Evolutionary conservation across 1,284 basidiomycete genomes (phyloP).

Genomic region (Ceratorhiza oryzae-sativae): DNA sequence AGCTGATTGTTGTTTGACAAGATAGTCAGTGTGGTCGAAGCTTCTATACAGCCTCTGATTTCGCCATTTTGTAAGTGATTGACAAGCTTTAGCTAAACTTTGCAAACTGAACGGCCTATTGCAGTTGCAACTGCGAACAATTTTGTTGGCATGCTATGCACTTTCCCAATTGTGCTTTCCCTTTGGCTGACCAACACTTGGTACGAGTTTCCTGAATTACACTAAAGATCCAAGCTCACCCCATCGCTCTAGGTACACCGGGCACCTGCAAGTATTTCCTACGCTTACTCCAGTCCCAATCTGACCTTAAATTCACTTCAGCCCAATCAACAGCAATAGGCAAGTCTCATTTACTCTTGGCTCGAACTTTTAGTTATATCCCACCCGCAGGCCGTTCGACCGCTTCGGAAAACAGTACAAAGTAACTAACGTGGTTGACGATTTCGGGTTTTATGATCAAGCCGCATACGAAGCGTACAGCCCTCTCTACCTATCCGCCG

Average conservation of each 20-base stretch:
- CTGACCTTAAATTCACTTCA: not conserved
- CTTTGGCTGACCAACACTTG: constrained; percentile 45
- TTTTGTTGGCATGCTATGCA: constrained; percentile 45
- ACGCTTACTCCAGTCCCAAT: not conserved
- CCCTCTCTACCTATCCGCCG: constrained; percentile 44
- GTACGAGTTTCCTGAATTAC: constrained; percentile 30
- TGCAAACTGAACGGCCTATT: constrained; percentile 41
- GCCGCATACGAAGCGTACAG: constrained; percentile 46
- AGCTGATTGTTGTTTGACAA: not conserved
- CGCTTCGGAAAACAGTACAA: constrained; percentile 38
- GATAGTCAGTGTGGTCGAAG: not conserved
- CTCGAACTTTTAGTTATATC: not conserved
- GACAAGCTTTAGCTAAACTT: not conserved
- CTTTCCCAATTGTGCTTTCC: constrained; percentile 44
- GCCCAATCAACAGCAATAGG: constrained; percentile 30
- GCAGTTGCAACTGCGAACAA: constrained; percentile 48
- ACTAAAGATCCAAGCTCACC: no score
- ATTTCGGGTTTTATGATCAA: constrained; percentile 43
- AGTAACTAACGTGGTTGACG: constrained; percentile 9
- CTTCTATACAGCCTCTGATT: constrained; percentile 11
- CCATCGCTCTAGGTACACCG: not conserved
- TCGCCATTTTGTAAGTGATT: constrained; percentile 14
- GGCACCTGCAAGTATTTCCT: constrained; percentile 9
- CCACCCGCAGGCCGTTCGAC: constrained; percentile 18
- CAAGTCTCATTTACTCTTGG: constrained; percentile 37